Conservation (phyloP, 306 rosid species). For the Sicyos edulis region DNA sequence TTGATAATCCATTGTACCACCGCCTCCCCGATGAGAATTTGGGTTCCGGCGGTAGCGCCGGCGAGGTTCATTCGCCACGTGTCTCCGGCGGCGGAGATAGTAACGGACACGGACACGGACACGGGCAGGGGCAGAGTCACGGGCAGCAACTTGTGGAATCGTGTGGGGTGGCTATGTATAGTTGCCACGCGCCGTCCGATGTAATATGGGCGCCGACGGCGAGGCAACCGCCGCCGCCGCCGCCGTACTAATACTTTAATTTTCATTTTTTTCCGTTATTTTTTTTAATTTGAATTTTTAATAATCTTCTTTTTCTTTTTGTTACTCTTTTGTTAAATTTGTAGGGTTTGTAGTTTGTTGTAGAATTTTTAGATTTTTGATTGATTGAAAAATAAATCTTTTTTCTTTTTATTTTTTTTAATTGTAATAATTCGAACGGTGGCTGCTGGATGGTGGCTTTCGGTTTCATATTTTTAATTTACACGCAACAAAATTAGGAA, state of each 20-base stretch:
- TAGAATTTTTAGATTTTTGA: background rate
- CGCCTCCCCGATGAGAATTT: slow-evolving; percentile 53
- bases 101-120: slow-evolving; percentile 9
- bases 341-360: background rate
- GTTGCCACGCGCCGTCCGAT: slow-evolving; percentile 64
- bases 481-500: too few species aligned
- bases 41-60: slow-evolving; percentile 17
- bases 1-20: slow-evolving; percentile 60
- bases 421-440: background rate
- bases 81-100: slow-evolving; percentile 25
- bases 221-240: slow-evolving; percentile 45
- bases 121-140: slow-evolving; percentile 21
- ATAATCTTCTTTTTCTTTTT: background rate
- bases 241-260: slow-evolving; percentile 23
- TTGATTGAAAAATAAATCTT: background rate
- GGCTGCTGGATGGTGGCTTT: background rate
- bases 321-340: background rate
- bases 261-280: too few species aligned
- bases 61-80: slow-evolving; percentile 27
- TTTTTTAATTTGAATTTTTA: background rate
- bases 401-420: background rate
- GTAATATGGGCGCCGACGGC: slow-evolving; percentile 87
- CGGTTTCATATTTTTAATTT: too few species aligned
- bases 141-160: slow-evolving; percentile 28
- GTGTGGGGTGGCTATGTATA: slow-evolving; percentile 42